phyloP scores from a whole-genome alignment of 2,329 filamentous ascomycete species.

The Aureobasidium sp. region DNA sequence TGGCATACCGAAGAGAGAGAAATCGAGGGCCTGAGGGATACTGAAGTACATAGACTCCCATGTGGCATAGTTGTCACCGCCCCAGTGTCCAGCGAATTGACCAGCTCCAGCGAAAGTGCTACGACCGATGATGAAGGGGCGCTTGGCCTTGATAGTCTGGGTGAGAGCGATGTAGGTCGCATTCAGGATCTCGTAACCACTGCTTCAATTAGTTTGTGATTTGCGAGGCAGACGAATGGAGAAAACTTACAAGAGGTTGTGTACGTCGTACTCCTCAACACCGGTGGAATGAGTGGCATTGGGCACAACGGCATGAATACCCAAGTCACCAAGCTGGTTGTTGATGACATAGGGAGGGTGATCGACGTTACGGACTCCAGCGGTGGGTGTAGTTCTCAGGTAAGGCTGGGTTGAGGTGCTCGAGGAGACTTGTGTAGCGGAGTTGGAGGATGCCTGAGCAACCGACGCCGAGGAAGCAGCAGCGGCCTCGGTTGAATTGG shows the following conservation, averaged over 20 bases:
- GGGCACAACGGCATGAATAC: constrained; percentile 63
- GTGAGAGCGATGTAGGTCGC: constrained; percentile 67
- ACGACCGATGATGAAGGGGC: constrained; percentile 77
- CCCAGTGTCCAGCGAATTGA: constrained; percentile 73
- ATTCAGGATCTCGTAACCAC: constrained; percentile 63
- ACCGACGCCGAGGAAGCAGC: constrained; percentile 46
- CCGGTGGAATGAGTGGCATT: constrained; percentile 72
- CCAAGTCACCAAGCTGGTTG: constrained; percentile 63
- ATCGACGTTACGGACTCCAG: constrained; percentile 58
- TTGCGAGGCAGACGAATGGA: neutral
- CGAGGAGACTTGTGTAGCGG: constrained; percentile 19
- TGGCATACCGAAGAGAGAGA: constrained; percentile 65
- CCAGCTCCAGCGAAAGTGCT: constrained; percentile 74
- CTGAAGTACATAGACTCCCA: constrained; percentile 69
- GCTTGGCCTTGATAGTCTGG: constrained; percentile 54
- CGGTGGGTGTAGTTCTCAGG: constrained; percentile 52
- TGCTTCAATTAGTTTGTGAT: neutral
- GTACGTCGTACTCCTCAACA: constrained; percentile 66
- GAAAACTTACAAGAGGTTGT: constrained; percentile 54
- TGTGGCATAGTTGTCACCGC: constrained; percentile 58
- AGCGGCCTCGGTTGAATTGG: constrained; percentile 59
- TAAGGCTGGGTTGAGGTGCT: constrained; percentile 35
- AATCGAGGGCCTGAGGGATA: constrained; percentile 69
- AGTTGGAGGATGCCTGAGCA: constrained; percentile 25
- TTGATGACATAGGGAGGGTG: constrained; percentile 71